Evolutionary conservation across 495 filamentous ascomycete species (phyloP).

Genomic region (Tuber aestivum): DNA sequence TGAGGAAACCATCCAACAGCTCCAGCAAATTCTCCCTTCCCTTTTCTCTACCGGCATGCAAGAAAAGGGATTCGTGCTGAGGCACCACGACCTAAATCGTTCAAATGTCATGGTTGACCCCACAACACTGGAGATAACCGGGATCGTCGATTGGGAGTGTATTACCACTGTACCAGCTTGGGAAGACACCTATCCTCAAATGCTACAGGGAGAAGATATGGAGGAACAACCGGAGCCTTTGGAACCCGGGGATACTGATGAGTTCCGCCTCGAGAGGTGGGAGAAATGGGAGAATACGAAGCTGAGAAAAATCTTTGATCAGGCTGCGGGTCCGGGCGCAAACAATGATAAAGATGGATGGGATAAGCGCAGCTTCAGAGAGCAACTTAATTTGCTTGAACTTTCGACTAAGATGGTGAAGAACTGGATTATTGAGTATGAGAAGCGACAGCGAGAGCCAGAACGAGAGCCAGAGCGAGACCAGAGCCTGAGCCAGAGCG

Average conservation of each 20-base stretch:
- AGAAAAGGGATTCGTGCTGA: conserved; percentile 42
- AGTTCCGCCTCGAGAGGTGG: conserved; percentile 26
- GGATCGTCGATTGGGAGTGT: no score
- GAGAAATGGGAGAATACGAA: conserved; percentile 28
- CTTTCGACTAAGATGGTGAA: no score
- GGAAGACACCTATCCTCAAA: conserved; percentile 49
- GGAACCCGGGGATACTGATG: conserved; percentile 36
- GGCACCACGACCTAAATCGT: conserved; percentile 48
- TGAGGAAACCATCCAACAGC: no score
- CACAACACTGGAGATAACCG: conserved; percentile 45
- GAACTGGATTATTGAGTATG: conserved; percentile 26
- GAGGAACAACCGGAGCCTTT: conserved; percentile 41
- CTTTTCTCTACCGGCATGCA: no score
- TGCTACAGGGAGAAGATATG: conserved; percentile 41
- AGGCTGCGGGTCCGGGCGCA: no score
- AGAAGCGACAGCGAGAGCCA: no score
- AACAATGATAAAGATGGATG: no score
- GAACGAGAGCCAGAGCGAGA: no score
- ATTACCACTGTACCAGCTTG: no score
- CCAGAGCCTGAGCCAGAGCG: no score
- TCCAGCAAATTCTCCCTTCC: no score
- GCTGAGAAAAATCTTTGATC: conserved; percentile 17
- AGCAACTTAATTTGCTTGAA: conserved; percentile 28
- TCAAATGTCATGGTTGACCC: conserved; percentile 51
- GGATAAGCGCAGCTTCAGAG: conserved; percentile 13